phyloP scores from a whole-genome alignment of 2,329 filamentous ascomycete genomes.

The Hirsutella thompsonii region DNA sequence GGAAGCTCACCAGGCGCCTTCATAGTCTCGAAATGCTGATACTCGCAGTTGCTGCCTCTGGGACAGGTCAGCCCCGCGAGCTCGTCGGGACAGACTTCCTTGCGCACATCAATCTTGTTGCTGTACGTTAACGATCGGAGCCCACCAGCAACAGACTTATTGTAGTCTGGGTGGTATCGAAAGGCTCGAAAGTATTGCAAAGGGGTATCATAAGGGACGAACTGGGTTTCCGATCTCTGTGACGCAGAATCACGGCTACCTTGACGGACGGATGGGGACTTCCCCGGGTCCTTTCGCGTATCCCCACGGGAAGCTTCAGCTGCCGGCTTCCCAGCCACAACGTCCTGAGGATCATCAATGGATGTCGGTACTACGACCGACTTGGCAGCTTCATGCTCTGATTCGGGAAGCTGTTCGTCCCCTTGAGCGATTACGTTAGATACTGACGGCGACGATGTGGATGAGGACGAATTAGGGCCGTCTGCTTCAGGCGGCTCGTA shows the following conservation, averaged over 20 bases:
- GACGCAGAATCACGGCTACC: conserved; percentile 2
- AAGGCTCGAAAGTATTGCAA: conserved; percentile 75
- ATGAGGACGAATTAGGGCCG: conserved; percentile 2
- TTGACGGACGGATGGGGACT: conserved; percentile 9
- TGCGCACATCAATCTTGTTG: conserved; percentile 69
- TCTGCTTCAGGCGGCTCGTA: conserved; percentile 41
- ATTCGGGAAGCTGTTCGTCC: too few relatives aligned
- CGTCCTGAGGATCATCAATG: too few relatives aligned
- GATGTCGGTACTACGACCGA: too few relatives aligned
- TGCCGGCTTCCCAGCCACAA: too few relatives aligned
- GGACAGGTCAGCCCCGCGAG: conserved; percentile 55
- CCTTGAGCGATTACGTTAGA: too few relatives aligned
- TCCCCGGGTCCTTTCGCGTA: conserved; percentile 5
- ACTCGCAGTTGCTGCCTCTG: conserved; percentile 58
- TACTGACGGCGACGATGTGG: not conserved
- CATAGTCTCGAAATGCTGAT: conserved; percentile 57
- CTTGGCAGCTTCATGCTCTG: too few relatives aligned
- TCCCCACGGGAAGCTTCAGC: too few relatives aligned
- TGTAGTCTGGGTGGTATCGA: conserved; percentile 75
- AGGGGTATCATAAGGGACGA: conserved; percentile 65
- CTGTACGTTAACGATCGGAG: conserved; percentile 88
- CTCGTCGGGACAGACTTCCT: conserved; percentile 66
- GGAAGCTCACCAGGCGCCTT: conserved; percentile 23
- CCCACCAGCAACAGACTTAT: conserved; percentile 56
- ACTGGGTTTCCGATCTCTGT: conserved; percentile 9